Base-by-base conservation (phyloP, 441 rosid genomes). In the Adansonia gregorii region DNA sequence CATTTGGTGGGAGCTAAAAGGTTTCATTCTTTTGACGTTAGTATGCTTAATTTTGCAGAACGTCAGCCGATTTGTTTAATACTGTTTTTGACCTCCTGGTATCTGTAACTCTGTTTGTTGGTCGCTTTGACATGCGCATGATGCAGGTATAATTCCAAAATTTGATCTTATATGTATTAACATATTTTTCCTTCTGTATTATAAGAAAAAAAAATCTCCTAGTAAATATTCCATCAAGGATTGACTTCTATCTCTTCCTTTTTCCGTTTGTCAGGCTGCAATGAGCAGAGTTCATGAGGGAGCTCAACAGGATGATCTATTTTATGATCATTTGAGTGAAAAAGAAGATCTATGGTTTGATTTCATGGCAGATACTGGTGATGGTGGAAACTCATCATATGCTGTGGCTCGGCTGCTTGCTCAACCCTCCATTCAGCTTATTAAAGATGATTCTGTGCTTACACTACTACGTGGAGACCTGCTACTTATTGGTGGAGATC, bases 101-200 rank as follows among this genome's bases (percentile, higher is more conserved):
- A 74, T 97, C 99, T 43, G 97, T 97, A 76, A 97, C 98, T 14
- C 87, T 97, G 27, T 97, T 97, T 89, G 91, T 97, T 86, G 99
- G 99, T 51, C 98, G 98, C 77, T 97, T 97, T 90, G 99, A 97
- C 84, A 97, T 97, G 99, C 95, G 99, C 56, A 94, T 94, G 99
- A 92, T 97, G 97, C 99, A 97, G 98, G 98, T 93, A 74, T 73
- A 31, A 55, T 76, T 76, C 72, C 65, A 74, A 22, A 43, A 45
- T 72, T 20, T 24, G 51, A 1, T 75, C 9, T 15, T 65, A 24
- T 76, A 20, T 80, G 24, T 73, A 31, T 76, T 75, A 49, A 51
- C 49, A 45, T 35, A 7, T 11, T 22, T 14, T 22, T 11, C 46
- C 61, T 63, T 74, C n/a, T 70, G 22, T 27, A 15, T 52, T 71